Base-by-base conservation (phyloP, 768 basidiomycete genomes). In the Lactarius psammicola region DNA sequence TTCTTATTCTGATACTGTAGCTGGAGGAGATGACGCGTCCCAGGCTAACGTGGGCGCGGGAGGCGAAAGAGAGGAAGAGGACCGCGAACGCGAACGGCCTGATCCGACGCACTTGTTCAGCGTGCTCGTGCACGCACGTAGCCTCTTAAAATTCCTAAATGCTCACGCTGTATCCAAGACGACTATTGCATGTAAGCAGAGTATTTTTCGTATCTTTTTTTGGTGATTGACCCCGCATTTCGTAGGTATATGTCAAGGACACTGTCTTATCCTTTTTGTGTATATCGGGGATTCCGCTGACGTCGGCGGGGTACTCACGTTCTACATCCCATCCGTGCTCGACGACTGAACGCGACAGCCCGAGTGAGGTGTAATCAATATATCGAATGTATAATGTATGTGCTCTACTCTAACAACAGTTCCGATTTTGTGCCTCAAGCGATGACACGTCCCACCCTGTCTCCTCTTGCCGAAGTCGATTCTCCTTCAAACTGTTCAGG, bases 221-320 rank as follows among this genome's bases (percentile, higher is more conserved):
- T 4, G 18, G 4, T 63, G 53, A 67, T 17, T 51, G 34, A 60
- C 10, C 34, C 38, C 11, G 11, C 23, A 20, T 30, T 33, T 33
- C 31, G 0, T 71, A 95, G 92, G 89, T 72, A 82, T 95, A 58
- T 95, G 93, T 72, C 85, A 87, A 69, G 82, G 86, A 64, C 89
- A 94, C 68, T 94, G 92, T 72, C 81, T 91, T 65, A 94, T 95
- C 69, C 81, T 94, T 59, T 95, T 94, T 68, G 92, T 94, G 61
- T 95, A 94, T 72, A 88, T 94, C 53, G 93, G 93, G 11, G 87
- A 92, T 36, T 81, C 87, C 13, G 84, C 84, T 5, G 87, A 91
- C 63, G 85, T 88, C 0, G 90, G 92, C 54, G 93, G 92, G 2
- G 90, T 95, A 49, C 79, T 95, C 68, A 95, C 93, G 2, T 94